Conservation (phyloP, 371 early-diverging fungal genomes). For the Chytridiales sp. region DNA sequence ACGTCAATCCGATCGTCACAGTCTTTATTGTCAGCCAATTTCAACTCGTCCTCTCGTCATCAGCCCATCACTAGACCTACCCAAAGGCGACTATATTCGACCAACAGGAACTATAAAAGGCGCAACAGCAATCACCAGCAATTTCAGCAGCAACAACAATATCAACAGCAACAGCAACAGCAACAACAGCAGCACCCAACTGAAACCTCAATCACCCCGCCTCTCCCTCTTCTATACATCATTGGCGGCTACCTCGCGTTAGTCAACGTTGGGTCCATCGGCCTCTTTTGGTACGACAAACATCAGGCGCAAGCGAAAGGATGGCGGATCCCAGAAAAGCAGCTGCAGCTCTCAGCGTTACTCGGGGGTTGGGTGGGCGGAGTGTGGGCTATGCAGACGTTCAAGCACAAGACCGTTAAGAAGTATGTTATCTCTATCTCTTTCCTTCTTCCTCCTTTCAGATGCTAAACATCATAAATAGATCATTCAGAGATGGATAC, state of each 20-base stretch:
- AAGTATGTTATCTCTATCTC: constrained; percentile 11
- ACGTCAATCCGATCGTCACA: no score
- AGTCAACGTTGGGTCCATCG: constrained; percentile 40
- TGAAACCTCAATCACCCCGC: no score
- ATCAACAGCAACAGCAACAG: no score
- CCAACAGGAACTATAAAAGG: no score
- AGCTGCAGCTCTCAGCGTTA: constrained; percentile 46
- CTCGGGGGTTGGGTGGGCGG: constrained; percentile 54
- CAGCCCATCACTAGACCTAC: no score
- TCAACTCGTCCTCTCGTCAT: no score
- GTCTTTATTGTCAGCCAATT: no score
- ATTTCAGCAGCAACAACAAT: no score
- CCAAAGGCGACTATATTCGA: no score
- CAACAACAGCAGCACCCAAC: no score
- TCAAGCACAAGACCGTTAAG: constrained; percentile 52
- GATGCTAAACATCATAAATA: not conserved
- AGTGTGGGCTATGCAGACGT: constrained; percentile 47
- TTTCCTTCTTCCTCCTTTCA: not conserved
- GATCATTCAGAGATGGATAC: constrained; percentile 34
- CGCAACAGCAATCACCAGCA: no score
- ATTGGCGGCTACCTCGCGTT: constrained; percentile 32
- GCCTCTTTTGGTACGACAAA: constrained; percentile 54
- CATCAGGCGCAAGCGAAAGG: constrained; percentile 38
- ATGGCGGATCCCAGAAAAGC: constrained; percentile 51
- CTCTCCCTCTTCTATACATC: constrained; percentile 23